Percentiles rank a stretch among this genome's conserved stretches.
phyloP scores from a whole-genome alignment of 768 basidiomycete species.

The Hericium coralloides region DNA sequence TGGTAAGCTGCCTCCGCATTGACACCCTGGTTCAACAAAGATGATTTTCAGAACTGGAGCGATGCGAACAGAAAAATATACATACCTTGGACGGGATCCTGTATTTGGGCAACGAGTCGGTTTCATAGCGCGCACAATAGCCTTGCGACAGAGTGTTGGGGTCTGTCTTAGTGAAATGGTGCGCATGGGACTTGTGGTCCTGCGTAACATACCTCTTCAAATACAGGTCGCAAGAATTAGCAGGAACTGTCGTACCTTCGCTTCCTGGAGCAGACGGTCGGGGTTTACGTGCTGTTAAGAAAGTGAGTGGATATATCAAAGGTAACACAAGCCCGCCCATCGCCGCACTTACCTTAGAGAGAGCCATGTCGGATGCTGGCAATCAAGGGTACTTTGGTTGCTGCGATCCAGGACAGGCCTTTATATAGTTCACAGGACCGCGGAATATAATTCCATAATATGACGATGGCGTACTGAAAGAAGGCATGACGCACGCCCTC shows the following conservation, averaged over 20 bases:
- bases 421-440: background rate
- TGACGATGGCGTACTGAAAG: no score
- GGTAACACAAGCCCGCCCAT: background rate
- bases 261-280: slow-evolving; percentile 8
- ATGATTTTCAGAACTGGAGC: background rate
- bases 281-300: slow-evolving; percentile 8
- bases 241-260: background rate
- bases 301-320: background rate
- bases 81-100: slow-evolving; percentile 45
- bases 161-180: slow-evolving; percentile 25
- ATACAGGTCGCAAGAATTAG: background rate
- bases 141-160: slow-evolving; percentile 29
- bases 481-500: no score
- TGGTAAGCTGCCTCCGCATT: slow-evolving; percentile 43
- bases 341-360: slow-evolving; percentile 10
- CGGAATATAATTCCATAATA: no score
- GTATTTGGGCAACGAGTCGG: slow-evolving; percentile 65
- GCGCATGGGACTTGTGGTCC: slow-evolving; percentile 35
- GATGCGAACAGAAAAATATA: background rate
- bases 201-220: slow-evolving; percentile 12
- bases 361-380: slow-evolving; percentile 7
- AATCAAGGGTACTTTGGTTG: no score
- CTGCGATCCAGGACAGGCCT: background rate
- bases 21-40: slow-evolving; percentile 34
- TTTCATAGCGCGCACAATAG: slow-evolving; percentile 59